phyloP scores from a whole-genome alignment of 2,329 filamentous ascomycete species.

The Plectosphaerella plurivora region DNA sequence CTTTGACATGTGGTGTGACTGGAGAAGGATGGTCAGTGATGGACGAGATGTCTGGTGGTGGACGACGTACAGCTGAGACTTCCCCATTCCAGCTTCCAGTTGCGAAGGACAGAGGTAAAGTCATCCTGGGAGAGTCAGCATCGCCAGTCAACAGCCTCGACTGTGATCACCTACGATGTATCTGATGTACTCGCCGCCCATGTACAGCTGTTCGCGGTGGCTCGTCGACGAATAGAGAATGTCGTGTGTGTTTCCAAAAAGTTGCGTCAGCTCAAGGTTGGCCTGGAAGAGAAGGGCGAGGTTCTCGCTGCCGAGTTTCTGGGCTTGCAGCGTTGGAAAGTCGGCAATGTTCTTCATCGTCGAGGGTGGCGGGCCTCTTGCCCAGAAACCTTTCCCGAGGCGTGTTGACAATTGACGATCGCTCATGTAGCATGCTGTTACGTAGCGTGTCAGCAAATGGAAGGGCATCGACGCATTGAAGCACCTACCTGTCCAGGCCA shows the following conservation, averaged over 20 bases:
- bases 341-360: slow-evolving; percentile 61
- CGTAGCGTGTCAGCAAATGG: not conserved
- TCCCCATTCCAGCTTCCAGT: slow-evolving; percentile 69
- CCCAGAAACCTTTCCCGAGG: slow-evolving; percentile 71
- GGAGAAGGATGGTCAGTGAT: not conserved
- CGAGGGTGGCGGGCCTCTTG: slow-evolving; percentile 63
- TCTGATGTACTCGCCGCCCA: slow-evolving; percentile 68
- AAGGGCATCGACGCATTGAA: not conserved
- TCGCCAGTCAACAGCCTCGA: no score
- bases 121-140: slow-evolving; percentile 43
- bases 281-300: slow-evolving; percentile 67
- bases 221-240: slow-evolving; percentile 68
- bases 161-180: slow-evolving; percentile 44
- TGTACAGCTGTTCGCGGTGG: slow-evolving; percentile 64
- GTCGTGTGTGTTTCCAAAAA: slow-evolving; percentile 71
- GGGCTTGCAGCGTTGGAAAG: slow-evolving; percentile 61
- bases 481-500: slow-evolving; percentile 59
- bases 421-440: slow-evolving; percentile 56
- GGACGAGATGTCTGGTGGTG: not conserved
- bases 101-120: slow-evolving; percentile 62
- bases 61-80: slow-evolving; percentile 51
- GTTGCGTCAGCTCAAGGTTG: slow-evolving; percentile 64
- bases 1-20: slow-evolving; percentile 62
- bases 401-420: slow-evolving; percentile 67
- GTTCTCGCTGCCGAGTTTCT: slow-evolving; percentile 57